These are phyloP conservation scores for Solanum tarapatanum DNA, from an alignment of 257 asterid species.

Conservation along the genomic window DNA sequence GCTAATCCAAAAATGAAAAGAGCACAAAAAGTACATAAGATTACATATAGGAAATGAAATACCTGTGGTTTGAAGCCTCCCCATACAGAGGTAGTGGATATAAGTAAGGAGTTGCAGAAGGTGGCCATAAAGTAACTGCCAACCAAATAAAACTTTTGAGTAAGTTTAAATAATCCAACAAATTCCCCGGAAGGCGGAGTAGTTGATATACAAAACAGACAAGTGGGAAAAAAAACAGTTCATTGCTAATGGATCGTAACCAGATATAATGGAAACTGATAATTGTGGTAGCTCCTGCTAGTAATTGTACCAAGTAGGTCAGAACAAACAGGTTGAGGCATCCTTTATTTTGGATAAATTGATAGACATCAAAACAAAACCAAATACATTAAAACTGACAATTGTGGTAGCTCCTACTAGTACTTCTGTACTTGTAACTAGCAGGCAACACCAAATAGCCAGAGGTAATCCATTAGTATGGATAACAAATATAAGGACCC, in stretches of 20 bases:
- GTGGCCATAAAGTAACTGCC: slow-evolving; percentile 91
- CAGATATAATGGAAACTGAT: neutral
- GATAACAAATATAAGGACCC: neutral
- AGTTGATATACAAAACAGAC: neutral
- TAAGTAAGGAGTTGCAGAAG: slow-evolving; percentile 64
- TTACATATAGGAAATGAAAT: slow-evolving; percentile 4
- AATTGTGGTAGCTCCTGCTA: neutral
- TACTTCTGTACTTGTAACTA: neutral
- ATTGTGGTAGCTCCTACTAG: neutral
- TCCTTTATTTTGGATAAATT: neutral
- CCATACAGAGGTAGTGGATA: slow-evolving; percentile 86
- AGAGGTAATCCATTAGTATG: neutral
- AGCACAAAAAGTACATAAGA: neutral
- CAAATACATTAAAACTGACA: neutral
- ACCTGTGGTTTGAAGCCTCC: slow-evolving; percentile 97
- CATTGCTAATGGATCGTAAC: neutral
- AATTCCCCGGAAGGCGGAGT: neutral
- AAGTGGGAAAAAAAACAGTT: neutral
- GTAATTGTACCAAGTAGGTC: neutral
- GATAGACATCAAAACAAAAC: neutral
- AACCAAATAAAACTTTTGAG: neutral
- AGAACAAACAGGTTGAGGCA: neutral
- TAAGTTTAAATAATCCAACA: neutral
- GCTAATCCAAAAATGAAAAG: neutral
- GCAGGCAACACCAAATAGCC: neutral